Evolutionary conservation across 306 rosid genomes (phyloP), one percentile per base, ranked within the genome.

Genomic region (Echinosophora koreensis): DNA sequence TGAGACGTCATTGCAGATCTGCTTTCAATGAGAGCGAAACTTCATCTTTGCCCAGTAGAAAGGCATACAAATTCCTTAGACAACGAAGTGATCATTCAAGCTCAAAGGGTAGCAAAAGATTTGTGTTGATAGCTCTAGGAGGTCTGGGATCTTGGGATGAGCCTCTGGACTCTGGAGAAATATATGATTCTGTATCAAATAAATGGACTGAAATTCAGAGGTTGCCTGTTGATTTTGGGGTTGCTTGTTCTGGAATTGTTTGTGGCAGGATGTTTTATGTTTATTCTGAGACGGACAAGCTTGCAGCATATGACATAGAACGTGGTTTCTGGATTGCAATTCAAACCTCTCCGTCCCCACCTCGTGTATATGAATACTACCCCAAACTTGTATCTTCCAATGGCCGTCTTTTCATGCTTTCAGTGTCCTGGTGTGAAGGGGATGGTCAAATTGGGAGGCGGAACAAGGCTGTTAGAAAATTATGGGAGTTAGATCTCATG

Each of bases 341-440:
- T 78, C 97, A 94, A 83, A 86, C 95, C 34, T 73, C 91, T 76
- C 95, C 90, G 1, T 84, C 82, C 86, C 98, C 91, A 1, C 88
- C 97, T 18, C 87, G 89, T 4, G 95, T 92, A 42, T 90, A 88
- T 35, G 98, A 92, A 82, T 94, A 92, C 85, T 87, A 86, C 85
- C 98, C 98, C n/a, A 89, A 90, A 80, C 87, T 94, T 16, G 92
- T 92, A 69, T 86, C 97, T 66, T 88, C 87, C 71, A 83, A 84
- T 34, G 97, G 92, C 18, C 92, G 90, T 47, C 77, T 92, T 57
- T 89, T 92, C 87, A 86, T 94, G 91, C 90, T 92, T 42, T 94
- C 91, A 0, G 98, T 94, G 74, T 92, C 97, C 58, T 94, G 98
- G 98, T 94, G 98, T 52, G 98, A 94, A 88, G 98, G 98, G 75